Evolutionary conservation across 345 rosid species (phyloP), one percentile per base, ranked within the genome.

Genomic region (Brassica juncea): DNA sequence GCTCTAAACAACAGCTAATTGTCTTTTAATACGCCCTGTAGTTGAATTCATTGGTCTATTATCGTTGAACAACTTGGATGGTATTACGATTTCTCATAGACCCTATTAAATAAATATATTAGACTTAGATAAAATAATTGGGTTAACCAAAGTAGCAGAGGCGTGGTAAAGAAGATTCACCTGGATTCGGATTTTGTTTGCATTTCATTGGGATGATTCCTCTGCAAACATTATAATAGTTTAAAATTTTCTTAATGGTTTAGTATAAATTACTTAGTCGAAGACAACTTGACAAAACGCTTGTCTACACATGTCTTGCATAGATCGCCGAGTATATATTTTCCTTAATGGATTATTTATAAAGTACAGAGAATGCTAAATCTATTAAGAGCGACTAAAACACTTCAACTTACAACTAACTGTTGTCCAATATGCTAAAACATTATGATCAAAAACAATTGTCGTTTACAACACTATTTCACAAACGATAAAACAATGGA

Each of bases 111-210:
- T 23, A 79, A 37, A 15, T 58, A 1, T 44, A 19, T n/a, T 67
- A 19, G 35, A 31, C 23, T 25, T 52, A 14, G 27, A 71, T 57
- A 25, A 57, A 35, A 28, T 27, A 65, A 54, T n/a, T 60, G 60
- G 16, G 74, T 60, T 68, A 68, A 68, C 59, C 66, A 63, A 68
- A 49, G 75, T 30, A 62, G 52, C 70, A 35, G 49, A 68, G 66
- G 82, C 82, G 82, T 80, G 82, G 47, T 11, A 37, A 74, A 30
- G 78, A 80, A 80, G 82, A 80, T 80, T 74, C 71, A 69, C 35
- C 27, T 74, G 28, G 82, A 80, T 80, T 74, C 75, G 60, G 57
- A 25, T 68, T 35, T 68, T 80, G 79, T 80, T 61, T 74, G 74
- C 49, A 62, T 73, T 60, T 11, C 44, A 5, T 9, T 14, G 28